Conservation (phyloP, 495 filamentous ascomycete genomes). For the Coniosporium apollinis region DNA sequence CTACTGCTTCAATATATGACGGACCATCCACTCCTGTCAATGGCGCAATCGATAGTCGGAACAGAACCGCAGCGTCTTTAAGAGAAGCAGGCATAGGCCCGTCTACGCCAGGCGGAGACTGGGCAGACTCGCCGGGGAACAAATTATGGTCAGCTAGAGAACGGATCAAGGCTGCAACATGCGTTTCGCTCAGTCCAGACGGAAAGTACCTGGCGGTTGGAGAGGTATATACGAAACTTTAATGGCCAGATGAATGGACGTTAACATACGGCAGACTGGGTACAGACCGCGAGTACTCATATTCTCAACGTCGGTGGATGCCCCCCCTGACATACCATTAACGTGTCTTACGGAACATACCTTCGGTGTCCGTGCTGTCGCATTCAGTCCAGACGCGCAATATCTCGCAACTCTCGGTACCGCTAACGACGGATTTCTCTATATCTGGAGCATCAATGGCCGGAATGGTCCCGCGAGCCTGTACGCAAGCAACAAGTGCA, state of each 20-base stretch:
- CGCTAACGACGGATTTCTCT: constrained; percentile 84
- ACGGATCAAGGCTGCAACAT: constrained; percentile 90
- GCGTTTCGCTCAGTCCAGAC: constrained; percentile 78
- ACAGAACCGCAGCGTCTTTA: constrained; percentile 33
- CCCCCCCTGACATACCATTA: constrained; percentile 64
- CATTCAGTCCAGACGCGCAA: constrained; percentile 75
- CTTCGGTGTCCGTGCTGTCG: constrained; percentile 72
- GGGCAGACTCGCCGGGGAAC: constrained; percentile 42
- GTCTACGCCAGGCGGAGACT: constrained; percentile 25
- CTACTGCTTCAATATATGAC: constrained; percentile 28
- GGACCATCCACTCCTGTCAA: constrained; percentile 33
- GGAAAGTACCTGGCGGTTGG: constrained; percentile 81
- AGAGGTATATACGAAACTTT: constrained; percentile 40
- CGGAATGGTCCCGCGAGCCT: constrained; percentile 72
- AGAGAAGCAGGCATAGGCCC: constrained; percentile 36
- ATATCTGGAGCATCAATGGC: constrained; percentile 72
- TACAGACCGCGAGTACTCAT: constrained; percentile 84
- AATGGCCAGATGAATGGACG: constrained; percentile 3
- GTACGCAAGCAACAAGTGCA: constrained; percentile 90
- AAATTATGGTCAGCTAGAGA: constrained; percentile 75
- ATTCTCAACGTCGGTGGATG: constrained; percentile 62
- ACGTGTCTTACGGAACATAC: constrained; percentile 76
- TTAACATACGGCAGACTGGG: constrained; percentile 42
- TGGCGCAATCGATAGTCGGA: constrained; percentile 45
- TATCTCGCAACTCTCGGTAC: constrained; percentile 80